Base-by-base conservation (phyloP, 1,139 yeast genomes). In the Pichia kudriavzevii region DNA sequence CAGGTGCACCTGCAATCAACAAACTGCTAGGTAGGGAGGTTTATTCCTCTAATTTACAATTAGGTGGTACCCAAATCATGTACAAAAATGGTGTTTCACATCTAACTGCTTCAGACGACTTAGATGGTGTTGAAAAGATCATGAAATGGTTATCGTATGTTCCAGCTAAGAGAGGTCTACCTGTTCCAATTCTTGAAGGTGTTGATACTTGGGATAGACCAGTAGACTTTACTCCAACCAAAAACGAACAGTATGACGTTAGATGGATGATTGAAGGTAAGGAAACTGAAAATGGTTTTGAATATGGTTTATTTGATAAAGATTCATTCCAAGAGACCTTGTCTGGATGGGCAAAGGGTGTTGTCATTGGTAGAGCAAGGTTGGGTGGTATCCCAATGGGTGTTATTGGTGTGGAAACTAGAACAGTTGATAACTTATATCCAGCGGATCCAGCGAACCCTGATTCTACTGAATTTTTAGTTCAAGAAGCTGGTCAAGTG, bases 361-460 rank as follows among this genome's bases (percentile, higher is more conserved):
- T 91, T 46, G 95, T 88, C 50, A 94, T 91, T 49, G 98, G 98
- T 58, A 81, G 98, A 65, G 98, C 98, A 26, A 81, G 98, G 61
- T 70, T 93, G 37, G 98, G 98, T 50, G 98, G 98, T 69, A 87
- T 91, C 52, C 98, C 98, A 48, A 74, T 91, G 56, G 98, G 98
- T 71, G 94, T 91, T 35, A 87, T 91, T 62, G 96, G 84, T 52
- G 98, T 93, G 48, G 98, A 91, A 63, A 82, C 94, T 23, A 75
- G 94, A 58, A 69, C 79, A 34, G 76, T 93, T 46, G 97, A 93
- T 52, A 91, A 88, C 64, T 64, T 85, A 53, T 63, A 75, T 45
- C 98, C 98, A 35, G 98, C 98, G 29, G 98, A 91, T 58, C 98
- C 98, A 33, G 98, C 98, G 27, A 91, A 91, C 63, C 95, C 95